A percentile compares a stretch with the other conserved stretches of the same genome.
phyloP scores from a whole-genome alignment of 1,284 basidiomycete species.

The Puccinia hordei region DNA sequence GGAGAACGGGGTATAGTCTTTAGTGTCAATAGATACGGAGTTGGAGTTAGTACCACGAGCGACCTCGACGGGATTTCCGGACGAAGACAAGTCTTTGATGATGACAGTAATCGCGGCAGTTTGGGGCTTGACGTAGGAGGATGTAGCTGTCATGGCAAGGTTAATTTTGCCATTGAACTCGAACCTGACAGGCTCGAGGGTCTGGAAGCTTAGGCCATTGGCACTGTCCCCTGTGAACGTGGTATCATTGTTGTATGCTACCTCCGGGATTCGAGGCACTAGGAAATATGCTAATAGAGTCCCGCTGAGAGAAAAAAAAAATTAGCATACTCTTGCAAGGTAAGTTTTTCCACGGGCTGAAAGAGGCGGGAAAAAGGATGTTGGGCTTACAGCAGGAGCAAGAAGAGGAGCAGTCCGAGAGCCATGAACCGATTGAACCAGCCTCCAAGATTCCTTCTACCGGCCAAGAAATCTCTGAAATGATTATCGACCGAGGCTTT shows the following conservation, averaged over 20 bases:
- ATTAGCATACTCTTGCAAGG: not conserved
- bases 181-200: constrained; percentile 26
- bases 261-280: constrained; percentile 1
- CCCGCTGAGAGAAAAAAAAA: no score
- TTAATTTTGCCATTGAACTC: constrained; percentile 27
- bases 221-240: constrained; percentile 23
- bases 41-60: not conserved
- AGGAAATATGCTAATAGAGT: constrained; percentile 27
- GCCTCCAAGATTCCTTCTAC: not conserved
- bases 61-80: constrained; percentile 21
- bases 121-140: constrained; percentile 17
- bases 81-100: constrained; percentile 21
- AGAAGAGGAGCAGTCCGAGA: constrained; percentile 6
- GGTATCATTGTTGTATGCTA: constrained; percentile 43
- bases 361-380: not conserved
- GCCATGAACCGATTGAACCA: constrained; percentile 26
- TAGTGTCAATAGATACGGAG: not conserved
- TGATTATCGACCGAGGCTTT: not conserved
- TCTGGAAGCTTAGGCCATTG: constrained; percentile 11
- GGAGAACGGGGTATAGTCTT: constrained; percentile 37
- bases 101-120: not conserved
- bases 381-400: constrained; percentile 12
- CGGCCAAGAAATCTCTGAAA: constrained; percentile 5
- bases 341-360: not conserved
- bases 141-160: constrained; percentile 17